A percentile compares a stretch with the other conserved stretches of the same genome.
Evolutionary conservation across 495 filamentous ascomycete species (phyloP).

Genomic region (Thermothielavioides terrestris): DNA sequence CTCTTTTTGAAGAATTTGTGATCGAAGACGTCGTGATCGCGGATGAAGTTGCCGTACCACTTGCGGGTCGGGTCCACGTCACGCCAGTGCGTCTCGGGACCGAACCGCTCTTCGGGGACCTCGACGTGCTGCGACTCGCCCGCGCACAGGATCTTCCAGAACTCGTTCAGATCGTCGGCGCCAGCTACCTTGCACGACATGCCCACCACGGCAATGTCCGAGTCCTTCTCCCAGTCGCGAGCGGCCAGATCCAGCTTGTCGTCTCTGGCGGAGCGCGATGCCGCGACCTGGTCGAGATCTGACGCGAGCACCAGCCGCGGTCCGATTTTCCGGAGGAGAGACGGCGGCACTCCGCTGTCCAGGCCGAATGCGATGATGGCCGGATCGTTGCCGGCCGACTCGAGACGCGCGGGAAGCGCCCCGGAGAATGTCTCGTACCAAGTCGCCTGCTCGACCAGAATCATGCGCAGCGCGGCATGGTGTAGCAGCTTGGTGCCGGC

Average conservation of each 20-base stretch:
- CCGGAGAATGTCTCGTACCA: not conserved
- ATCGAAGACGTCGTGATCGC: constrained; percentile 40
- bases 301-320: not conserved
- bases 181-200: not conserved
- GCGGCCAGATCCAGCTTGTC: not conserved
- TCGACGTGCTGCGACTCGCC: not conserved
- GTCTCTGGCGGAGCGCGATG: not conserved
- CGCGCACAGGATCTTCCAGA: not conserved
- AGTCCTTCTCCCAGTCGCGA: not conserved
- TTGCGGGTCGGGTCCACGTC: not conserved
- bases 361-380: not conserved
- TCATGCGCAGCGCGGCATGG: not conserved
- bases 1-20: constrained; percentile 49
- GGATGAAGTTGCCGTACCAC: constrained; percentile 23
- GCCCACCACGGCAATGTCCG: not conserved
- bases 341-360: not conserved
- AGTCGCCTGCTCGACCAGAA: not conserved
- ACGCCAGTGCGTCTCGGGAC: not conserved
- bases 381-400: not conserved
- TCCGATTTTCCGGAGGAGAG: not conserved
- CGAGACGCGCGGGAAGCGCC: not conserved
- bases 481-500: not conserved
- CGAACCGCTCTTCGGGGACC: not conserved
- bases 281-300: not conserved
- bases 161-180: not conserved